Conservation (phyloP, 805 yeast genomes). For the Wickerhamomyces queroliae region DNA sequence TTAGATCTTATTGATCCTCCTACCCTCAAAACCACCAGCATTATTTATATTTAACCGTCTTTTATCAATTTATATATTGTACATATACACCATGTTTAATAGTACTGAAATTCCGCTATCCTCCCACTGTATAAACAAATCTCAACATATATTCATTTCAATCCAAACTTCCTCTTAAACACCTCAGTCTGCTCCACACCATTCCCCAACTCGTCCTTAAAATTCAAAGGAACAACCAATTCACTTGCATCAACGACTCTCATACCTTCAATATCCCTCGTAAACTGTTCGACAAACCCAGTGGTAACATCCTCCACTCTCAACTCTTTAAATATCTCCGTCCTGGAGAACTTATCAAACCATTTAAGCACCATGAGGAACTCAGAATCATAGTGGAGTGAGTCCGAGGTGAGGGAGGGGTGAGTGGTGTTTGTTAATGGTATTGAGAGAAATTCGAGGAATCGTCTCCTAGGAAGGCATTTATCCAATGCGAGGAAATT, state of each 20-base stretch:
- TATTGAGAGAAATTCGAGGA: slow-evolving; percentile 46
- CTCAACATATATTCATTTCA: neutral
- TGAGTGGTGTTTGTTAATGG: slow-evolving; percentile 23
- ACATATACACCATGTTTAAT: too few species aligned
- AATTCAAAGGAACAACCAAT: slow-evolving; percentile 7
- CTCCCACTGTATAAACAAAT: too few species aligned
- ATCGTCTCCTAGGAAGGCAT: slow-evolving; percentile 61
- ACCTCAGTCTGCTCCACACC: slow-evolving; percentile 10
- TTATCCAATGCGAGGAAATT: slow-evolving; percentile 79
- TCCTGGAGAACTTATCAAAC: slow-evolving; percentile 9
- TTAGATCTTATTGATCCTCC: slow-evolving; percentile 73
- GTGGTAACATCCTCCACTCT: slow-evolving; percentile 8
- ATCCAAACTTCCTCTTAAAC: slow-evolving; percentile 5
- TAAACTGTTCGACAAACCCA: slow-evolving; percentile 10
- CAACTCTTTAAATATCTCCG: slow-evolving; percentile 9
- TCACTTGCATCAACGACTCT: slow-evolving; percentile 2
- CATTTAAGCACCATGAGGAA: slow-evolving; percentile 15
- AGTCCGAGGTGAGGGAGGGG: slow-evolving; percentile 1
- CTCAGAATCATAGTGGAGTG: slow-evolving; percentile 15
- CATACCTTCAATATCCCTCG: slow-evolving; percentile 9
- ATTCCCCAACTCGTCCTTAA: slow-evolving; percentile 10
- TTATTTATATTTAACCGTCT: neutral
- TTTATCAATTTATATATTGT: too few species aligned
- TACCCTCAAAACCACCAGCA: neutral
- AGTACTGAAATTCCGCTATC: too few species aligned